Evolutionary conservation across 1,139 yeast genomes (phyloP), one percentile per base, ranked within the genome.

Genomic region (Casaregolazyma lundiana): DNA sequence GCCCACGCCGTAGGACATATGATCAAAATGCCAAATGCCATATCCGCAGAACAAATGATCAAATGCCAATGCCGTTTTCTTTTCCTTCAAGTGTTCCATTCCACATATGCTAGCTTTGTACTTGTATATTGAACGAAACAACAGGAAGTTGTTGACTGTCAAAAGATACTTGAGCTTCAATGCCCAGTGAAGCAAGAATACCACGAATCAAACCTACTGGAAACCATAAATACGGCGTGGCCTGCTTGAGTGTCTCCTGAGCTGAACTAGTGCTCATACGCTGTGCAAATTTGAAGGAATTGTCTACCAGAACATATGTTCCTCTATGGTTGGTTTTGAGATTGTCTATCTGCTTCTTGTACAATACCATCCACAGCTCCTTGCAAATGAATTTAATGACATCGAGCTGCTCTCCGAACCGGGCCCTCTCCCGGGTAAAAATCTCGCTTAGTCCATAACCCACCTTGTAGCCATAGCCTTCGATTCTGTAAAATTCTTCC

Each of bases 331-430:
- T 92, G 1, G 98, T 92, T 53, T 95, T 76, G 51, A 92, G 72
- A 59, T 88, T 89, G 64, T 89, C 96, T 73, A 92, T 87, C 65
- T 86, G 97, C 64, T 89, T 92, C 41, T 81, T 78, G 66, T 80
- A 89, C 35, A 90, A 62, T 44, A 76, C 68, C 57, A 78, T 80
- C 97, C 97, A 90, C 32, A 90, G 84, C 57, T 92, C 97, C 43
- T 95, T 77, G 65, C 97, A 89, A 1, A 90, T 78, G 60, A 88
- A 89, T 66, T 90, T 90, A 89, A 90, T 86, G 43, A 89, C 77
- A 55, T 87, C 92, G 41, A 90, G 66, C 18, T 84, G 72, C 52
- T 85, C 92, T 45, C 68, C 68, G 41, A 75, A 72, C 43, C 75
- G 72, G 52, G 69, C 76, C 45, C 62, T 69, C 51, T 76, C 75